These are phyloP conservation scores for Geotrichum candidum DNA, from an alignment of 1,139 yeast genomes.

Conservation along the genomic window DNA sequence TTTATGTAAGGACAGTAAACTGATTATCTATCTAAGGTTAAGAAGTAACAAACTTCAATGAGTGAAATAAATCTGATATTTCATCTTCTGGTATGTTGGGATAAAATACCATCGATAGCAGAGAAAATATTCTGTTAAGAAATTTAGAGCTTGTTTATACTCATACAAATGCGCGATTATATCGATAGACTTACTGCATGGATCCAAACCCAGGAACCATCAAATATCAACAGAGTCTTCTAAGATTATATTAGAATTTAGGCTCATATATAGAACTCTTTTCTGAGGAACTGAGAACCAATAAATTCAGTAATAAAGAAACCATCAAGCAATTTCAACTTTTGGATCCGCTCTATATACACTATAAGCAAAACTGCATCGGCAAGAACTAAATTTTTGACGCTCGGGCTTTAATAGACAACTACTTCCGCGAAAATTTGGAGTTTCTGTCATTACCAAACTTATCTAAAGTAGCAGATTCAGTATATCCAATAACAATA, in stretches of 20 bases:
- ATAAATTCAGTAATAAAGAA: not conserved
- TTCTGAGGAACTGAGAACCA: not conserved
- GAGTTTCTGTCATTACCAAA: no score
- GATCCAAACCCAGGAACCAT: not conserved
- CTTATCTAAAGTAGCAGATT: not conserved
- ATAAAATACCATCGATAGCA: not conserved
- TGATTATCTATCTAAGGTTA: no score
- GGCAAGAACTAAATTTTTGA: not conserved
- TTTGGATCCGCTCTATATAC: not conserved
- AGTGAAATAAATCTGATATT: not conserved
- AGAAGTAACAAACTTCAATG: not conserved
- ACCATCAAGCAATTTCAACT: not conserved
- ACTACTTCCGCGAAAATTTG: not conserved
- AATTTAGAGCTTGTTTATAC: no score
- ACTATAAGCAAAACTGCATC: no score
- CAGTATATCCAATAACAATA: not conserved
- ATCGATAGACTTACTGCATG: not conserved
- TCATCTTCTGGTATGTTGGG: not conserved
- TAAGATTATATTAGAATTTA: not conserved
- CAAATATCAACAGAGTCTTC: not conserved
- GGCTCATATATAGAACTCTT: not conserved
- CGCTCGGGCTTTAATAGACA: not conserved
- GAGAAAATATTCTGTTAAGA: no score
- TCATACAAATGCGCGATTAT: not conserved
- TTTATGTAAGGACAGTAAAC: no score